These are phyloP conservation scores for Bruguiera parviflora DNA, from an alignment of 345 rosid genomes.

Conservation along the genomic window DNA sequence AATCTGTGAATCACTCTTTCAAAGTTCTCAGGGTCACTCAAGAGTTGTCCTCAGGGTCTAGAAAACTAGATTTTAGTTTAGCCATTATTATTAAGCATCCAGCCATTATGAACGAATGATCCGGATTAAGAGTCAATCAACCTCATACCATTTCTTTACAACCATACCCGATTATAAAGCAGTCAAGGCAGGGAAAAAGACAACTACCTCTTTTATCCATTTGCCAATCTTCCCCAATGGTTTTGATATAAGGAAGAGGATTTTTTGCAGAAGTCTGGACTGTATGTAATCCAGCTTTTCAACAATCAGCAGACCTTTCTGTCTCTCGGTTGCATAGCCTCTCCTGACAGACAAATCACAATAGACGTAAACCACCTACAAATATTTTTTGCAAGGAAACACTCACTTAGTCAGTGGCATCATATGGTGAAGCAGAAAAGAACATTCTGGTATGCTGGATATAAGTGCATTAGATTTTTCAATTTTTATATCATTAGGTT, in stretches of 20 bases:
- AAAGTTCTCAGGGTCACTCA: background rate
- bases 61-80: background rate
- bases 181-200: constrained; percentile 9
- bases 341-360: constrained; percentile 50
- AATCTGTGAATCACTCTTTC: background rate
- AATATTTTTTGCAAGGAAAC: background rate
- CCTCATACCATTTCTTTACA: background rate
- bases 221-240: constrained; percentile 69
- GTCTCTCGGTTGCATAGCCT: constrained; percentile 91
- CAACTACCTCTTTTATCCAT: constrained; percentile 65
- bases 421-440: background rate
- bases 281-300: constrained; percentile 91
- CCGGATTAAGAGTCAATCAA: background rate
- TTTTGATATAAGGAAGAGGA: constrained; percentile 61
- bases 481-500: background rate
- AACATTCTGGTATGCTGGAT: background rate
- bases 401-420: background rate
- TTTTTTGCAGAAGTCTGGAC: constrained; percentile 64
- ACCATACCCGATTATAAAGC: constrained; percentile 1
- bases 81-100: background rate
- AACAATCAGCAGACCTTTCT: constrained; percentile 77
- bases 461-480: background rate
- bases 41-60: background rate
- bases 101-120: background rate
- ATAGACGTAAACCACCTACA: background rate